These are phyloP conservation scores for Macrolepiota fuliginosa DNA, from an alignment of 768 basidiomycete genomes.

Conservation along the genomic window DNA sequence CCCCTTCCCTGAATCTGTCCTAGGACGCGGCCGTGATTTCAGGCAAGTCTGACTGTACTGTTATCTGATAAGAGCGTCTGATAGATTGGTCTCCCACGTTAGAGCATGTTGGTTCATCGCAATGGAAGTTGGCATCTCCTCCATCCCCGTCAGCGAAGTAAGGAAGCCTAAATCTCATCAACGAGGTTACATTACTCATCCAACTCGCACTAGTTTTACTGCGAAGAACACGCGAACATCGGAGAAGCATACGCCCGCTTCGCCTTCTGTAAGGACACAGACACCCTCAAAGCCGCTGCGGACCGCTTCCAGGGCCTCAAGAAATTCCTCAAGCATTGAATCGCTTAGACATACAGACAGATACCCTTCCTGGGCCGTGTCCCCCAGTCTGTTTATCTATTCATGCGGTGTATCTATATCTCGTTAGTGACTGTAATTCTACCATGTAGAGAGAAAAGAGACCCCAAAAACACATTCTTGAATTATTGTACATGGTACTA, in stretches of 20 bases:
- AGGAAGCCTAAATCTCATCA: constrained; percentile 18
- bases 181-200: constrained; percentile 11
- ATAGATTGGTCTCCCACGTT: not conserved
- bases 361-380: not conserved
- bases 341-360: not conserved
- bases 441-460: not conserved
- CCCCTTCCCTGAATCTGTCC: constrained; percentile 71
- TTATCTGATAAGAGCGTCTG: not conserved
- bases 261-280: constrained; percentile 94
- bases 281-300: constrained; percentile 79
- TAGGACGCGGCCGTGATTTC: constrained; percentile 87
- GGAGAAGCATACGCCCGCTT: constrained; percentile 89
- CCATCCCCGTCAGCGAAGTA: constrained; percentile 95
- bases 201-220: constrained; percentile 71
- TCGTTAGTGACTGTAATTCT: not conserved
- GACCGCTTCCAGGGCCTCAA: constrained; percentile 75
- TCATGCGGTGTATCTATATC: not conserved
- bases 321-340: constrained; percentile 47
- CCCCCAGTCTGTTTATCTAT: not conserved
- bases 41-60: constrained; percentile 36
- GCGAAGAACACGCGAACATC: constrained; percentile 78
- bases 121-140: constrained; percentile 84
- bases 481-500: not conserved
- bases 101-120: constrained; percentile 98
- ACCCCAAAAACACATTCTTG: not conserved